Evolutionary conservation across 192 early-diverging fungal species (phyloP), one percentile per base, ranked within the genome.

Genomic region (Jimgerdemannia flammicorona): DNA sequence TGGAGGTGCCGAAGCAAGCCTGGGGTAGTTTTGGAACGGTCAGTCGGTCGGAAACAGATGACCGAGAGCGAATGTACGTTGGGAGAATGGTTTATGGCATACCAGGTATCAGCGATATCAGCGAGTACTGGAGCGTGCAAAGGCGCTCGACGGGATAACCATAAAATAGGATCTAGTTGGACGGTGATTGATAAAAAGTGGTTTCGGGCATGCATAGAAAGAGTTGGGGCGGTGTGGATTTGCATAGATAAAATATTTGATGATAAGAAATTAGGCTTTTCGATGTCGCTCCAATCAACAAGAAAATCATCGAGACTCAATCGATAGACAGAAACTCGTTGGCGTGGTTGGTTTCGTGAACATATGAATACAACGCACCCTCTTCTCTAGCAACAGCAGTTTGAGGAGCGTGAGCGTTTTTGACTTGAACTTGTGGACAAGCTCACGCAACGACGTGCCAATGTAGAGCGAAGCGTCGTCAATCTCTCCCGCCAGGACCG

Each of bases 71-170:
- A 65, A 19, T 65, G 14, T 64, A 17, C 29, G 29, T 29, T 29
- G 29, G 29, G 29, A 29, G 29, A 29, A 29, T 29, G 29, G 29
- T 17, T n/a, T 77, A n/a, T 40, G 44, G 0, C 20, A 19, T 65
- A 84, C 89, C 91, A 64, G 93, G 93, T 9, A 95, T 84, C 44
- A 95, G 74, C 0, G 92, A 93, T 9, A 94, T 86, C 59, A 95
- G 75, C 40, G 88, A 88, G 77, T 95, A 95, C 76, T 95, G 92
- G 77, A 92, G 94, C 7, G 91, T 90, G 66, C 91, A 94, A 10
- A 95, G 76, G 41, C 85, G 81, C 72, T 95, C 93, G 4, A 95
- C 93, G 65, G 90, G 90, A 54, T 91, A 90, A n/a, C 93, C 93
- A 83, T 93, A 95, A 78, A 95, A 95, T 66, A 95, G 74, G 64